phyloP scores from a whole-genome alignment of 106 monocot genomes.

The Acorus calamus region DNA sequence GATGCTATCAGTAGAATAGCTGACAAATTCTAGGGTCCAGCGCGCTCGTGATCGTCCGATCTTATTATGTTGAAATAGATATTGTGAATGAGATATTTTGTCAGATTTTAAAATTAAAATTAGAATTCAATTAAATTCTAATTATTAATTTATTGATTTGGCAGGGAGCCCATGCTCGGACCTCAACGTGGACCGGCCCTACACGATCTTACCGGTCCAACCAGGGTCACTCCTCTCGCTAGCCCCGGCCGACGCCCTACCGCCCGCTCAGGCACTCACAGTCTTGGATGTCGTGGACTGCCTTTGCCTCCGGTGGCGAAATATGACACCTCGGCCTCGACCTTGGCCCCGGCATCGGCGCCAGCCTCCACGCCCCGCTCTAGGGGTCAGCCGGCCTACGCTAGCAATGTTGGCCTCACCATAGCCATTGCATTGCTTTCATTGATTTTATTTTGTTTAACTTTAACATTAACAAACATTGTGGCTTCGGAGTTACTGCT shows the following conservation, averaged over 20 bases:
- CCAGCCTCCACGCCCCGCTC: not conserved
- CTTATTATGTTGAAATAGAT: no score
- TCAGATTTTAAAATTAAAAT: no score
- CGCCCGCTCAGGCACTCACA: conserved; percentile 62
- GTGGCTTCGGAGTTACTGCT: no score
- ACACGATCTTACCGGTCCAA: conserved; percentile 46
- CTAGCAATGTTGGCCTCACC: conserved; percentile 4
- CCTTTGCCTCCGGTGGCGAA: conserved; percentile 46
- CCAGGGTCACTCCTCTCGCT: conserved; percentile 42
- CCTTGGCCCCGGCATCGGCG: not conserved
- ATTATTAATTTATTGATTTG: not conserved
- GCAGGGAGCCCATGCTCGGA: conserved; percentile 82
- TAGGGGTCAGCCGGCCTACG: conserved; percentile 11
- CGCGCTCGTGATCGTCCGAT: no score
- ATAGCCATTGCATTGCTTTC: no score
- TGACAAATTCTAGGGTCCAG: conserved; percentile 36
- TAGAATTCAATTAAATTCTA: no score
- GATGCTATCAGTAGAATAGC: conserved; percentile 66
- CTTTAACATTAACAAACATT: no score
- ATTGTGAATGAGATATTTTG: no score
- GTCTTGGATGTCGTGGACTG: conserved; percentile 49
- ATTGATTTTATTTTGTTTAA: no score
- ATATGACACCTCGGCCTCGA: not conserved
- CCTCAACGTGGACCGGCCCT: conserved; percentile 34
- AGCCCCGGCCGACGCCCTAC: conserved; percentile 31